Conservation (phyloP, 768 basidiomycete species). For the Pleurotus citrinopileatus region DNA sequence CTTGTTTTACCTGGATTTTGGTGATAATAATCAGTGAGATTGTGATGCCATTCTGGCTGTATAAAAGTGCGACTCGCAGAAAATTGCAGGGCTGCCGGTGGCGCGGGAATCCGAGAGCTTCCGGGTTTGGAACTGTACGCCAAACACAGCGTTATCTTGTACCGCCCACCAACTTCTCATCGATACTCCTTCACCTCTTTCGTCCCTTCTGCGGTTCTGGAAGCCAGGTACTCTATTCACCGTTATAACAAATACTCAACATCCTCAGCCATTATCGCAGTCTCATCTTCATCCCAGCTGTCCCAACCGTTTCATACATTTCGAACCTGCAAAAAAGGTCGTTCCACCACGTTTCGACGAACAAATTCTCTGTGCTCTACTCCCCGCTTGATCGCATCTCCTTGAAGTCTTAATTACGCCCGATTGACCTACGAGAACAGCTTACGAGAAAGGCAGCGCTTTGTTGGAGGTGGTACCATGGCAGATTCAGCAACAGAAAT, state of each 20-base stretch:
- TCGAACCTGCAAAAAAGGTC: conserved; percentile 9
- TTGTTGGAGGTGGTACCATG: conserved; percentile 37
- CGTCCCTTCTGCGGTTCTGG: conserved; percentile 14
- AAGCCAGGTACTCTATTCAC: conserved; percentile 25
- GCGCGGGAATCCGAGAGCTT: conserved; percentile 34
- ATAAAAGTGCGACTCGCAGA: not conserved
- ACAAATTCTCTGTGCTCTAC: not conserved
- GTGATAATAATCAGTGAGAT: no score
- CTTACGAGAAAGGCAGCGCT: not conserved
- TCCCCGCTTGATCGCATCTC: conserved; percentile 3
- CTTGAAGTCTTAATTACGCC: not conserved
- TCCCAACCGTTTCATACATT: conserved; percentile 7
- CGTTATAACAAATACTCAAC: not conserved
- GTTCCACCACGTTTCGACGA: conserved; percentile 5
- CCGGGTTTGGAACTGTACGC: conserved; percentile 38
- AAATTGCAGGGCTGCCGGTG: conserved; percentile 2
- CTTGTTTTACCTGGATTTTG: no score
- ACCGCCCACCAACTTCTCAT: conserved; percentile 40
- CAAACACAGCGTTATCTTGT: conserved; percentile 35
- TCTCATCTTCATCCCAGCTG: conserved; percentile 2
- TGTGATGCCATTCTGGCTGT: no score
- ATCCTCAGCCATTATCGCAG: not conserved
- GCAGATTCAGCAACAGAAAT: conserved; percentile 87
- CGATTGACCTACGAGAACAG: not conserved
- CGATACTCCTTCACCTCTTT: conserved; percentile 35